phyloP scores from a whole-genome alignment of 108 stramenopile genomes.

The Skeletonema tropicum region DNA sequence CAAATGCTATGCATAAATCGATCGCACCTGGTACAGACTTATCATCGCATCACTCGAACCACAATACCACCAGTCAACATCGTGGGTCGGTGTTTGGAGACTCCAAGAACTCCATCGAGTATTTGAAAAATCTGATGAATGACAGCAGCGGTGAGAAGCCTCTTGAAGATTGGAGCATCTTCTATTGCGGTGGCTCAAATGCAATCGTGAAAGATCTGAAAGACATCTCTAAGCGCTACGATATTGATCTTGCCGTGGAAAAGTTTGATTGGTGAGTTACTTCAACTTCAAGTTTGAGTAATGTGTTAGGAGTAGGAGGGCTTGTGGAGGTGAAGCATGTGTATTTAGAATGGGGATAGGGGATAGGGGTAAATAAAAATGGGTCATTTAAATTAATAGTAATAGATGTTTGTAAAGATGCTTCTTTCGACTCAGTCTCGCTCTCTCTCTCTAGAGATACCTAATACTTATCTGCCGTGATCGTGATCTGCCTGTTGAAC shows the following conservation, averaged over 20 bases:
- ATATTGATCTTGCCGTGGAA: background rate
- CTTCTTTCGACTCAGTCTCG: too few species aligned
- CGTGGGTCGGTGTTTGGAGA: background rate
- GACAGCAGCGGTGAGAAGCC: background rate
- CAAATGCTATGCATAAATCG: background rate
- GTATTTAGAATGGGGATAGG: too few species aligned
- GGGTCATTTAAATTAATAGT: too few species aligned
- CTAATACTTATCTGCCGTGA: too few species aligned
- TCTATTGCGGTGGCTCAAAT: background rate
- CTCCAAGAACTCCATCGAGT: background rate
- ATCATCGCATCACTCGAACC: background rate
- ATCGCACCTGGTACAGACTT: background rate
- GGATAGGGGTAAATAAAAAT: too few species aligned
- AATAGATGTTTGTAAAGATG: too few species aligned
- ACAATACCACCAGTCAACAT: too few species aligned
- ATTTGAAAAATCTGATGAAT: background rate
- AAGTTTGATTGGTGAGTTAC: conserved; percentile 2
- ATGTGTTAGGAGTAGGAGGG: too few species aligned
- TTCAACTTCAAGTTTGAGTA: too few species aligned
- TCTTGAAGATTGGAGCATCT: background rate
- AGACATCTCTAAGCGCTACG: background rate
- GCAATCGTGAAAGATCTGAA: background rate
- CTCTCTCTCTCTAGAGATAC: too few species aligned
- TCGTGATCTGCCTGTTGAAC: too few species aligned
- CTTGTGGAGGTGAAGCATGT: too few species aligned